These are phyloP conservation scores for Serendipita sp. DNA, from an alignment of 768 basidiomycete genomes.

Conservation along the genomic window DNA sequence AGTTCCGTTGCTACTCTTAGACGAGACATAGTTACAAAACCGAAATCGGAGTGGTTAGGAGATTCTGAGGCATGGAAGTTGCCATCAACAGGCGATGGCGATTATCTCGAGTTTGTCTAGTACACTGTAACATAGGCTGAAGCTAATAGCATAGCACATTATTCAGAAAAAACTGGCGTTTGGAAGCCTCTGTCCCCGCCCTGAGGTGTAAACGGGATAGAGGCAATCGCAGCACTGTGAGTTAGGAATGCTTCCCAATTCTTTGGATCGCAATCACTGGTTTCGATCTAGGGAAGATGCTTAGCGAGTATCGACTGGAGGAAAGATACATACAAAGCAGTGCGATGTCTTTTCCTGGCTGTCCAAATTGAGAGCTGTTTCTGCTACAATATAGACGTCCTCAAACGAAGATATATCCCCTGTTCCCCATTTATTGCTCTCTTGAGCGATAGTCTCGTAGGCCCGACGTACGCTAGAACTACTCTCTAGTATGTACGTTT, in stretches of 20 bases:
- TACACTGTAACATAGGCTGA: not conserved
- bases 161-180: not conserved
- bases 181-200: not conserved
- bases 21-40: not conserved
- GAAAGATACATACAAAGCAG: not conserved
- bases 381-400: not conserved
- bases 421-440: not conserved
- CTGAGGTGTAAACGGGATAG: not conserved
- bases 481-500: not conserved
- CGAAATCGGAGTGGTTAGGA: not conserved
- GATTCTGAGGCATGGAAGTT: conserved; percentile 1
- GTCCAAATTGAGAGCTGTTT: not conserved
- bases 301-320: not conserved
- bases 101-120: conserved; percentile 1
- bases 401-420: not conserved
- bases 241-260: not conserved
- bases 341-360: not conserved
- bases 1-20: not conserved
- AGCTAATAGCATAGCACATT: not conserved
- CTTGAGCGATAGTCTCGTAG: not conserved
- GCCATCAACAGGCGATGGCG: not conserved
- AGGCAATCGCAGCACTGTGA: not conserved
- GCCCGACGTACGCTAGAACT: not conserved
- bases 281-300: not conserved
- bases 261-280: not conserved